Conservation (phyloP, 192 early-diverging fungal genomes). For the Oehlia diaphana region DNA sequence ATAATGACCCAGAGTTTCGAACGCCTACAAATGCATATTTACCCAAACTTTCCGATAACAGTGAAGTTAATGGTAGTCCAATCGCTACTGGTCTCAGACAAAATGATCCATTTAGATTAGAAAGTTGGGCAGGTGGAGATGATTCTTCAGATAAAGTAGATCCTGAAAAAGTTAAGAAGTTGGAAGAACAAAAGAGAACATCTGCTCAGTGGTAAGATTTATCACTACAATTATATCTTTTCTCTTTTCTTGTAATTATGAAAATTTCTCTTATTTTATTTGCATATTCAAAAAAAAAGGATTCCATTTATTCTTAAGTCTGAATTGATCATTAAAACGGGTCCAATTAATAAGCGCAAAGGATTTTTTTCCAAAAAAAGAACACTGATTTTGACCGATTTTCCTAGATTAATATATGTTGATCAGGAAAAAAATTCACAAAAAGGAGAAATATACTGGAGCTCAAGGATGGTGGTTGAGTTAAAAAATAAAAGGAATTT, state of each 20-base stretch:
- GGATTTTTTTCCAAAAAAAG: constrained; percentile 58
- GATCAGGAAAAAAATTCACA: constrained; percentile 56
- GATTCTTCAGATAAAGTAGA: constrained; percentile 22
- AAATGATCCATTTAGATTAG: constrained; percentile 40
- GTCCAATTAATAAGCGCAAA: constrained; percentile 58
- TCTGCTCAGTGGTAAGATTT: constrained; percentile 28
- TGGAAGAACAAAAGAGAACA: constrained; percentile 28
- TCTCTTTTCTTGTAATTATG: not conserved
- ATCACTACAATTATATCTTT: not conserved
- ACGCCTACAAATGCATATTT: constrained; percentile 34
- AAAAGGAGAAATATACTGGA: constrained; percentile 65
- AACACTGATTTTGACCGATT: constrained; percentile 67
- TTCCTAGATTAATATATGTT: constrained; percentile 64
- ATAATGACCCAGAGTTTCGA: constrained; percentile 37
- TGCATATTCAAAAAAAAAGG: constrained; percentile 29
- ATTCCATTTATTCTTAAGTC: constrained; percentile 44
- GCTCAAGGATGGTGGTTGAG: constrained; percentile 55
- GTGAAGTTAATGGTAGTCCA: constrained; percentile 14
- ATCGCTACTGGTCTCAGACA: constrained; percentile 32
- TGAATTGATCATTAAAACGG: constrained; percentile 63
- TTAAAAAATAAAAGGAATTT: constrained; percentile 61
- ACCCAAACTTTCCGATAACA: constrained; percentile 25
- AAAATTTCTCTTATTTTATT: not conserved
- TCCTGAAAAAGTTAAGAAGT: constrained; percentile 21
- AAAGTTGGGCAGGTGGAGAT: constrained; percentile 21